Conservation (phyloP, 2,329 filamentous ascomycete genomes). For the Hypomyces perniciosus region DNA sequence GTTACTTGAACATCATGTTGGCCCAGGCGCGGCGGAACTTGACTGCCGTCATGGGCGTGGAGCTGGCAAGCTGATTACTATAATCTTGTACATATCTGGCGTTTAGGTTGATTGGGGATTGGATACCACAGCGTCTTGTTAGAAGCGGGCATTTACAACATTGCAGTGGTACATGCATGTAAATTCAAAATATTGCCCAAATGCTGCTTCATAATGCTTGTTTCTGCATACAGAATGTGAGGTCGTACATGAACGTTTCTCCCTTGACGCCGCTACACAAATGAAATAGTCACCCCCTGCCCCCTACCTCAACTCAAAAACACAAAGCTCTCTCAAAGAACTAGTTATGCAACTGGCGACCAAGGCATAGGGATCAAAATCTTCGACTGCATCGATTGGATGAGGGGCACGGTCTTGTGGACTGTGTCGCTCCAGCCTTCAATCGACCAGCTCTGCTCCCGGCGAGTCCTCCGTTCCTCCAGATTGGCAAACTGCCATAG, state of each 20-base stretch:
- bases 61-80: constrained; percentile 15
- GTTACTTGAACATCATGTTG: constrained; percentile 68
- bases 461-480: constrained; percentile 81
- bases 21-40: constrained; percentile 65
- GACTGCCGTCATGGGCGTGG: constrained; percentile 68
- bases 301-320: neutral
- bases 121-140: constrained; percentile 19
- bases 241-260: constrained; percentile 21
- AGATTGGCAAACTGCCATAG: constrained; percentile 98
- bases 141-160: neutral
- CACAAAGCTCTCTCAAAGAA: neutral
- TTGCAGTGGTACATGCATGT: no score
- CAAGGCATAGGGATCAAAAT: constrained; percentile 93
- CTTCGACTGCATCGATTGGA: constrained; percentile 92
- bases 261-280: constrained; percentile 15
- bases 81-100: neutral
- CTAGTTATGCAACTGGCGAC: constrained; percentile 74
- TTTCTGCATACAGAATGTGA: constrained; percentile 12
- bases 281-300: neutral
- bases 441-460: constrained; percentile 92
- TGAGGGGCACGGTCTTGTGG: constrained; percentile 96
- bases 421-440: constrained; percentile 97
- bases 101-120: constrained; percentile 12
- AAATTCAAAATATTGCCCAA: neutral
- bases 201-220: constrained; percentile 3